These are phyloP conservation scores for Arachis monticola DNA, from an alignment of 331 rosid species.

Conservation along the genomic window DNA sequence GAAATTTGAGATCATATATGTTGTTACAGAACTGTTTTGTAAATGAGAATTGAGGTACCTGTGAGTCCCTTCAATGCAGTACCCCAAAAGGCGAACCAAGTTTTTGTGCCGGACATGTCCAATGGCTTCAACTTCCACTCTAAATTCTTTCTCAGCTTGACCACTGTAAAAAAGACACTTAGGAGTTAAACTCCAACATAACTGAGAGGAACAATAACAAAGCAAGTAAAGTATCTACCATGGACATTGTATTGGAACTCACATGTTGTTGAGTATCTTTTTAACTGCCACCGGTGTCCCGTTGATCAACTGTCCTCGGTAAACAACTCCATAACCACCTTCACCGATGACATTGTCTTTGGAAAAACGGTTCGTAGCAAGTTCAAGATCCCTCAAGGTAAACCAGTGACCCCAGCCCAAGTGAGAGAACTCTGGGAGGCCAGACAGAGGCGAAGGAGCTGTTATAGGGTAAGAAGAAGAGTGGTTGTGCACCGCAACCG, in stretches of 20 bases:
- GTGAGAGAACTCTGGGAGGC: conserved; percentile 91
- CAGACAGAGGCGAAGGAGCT: conserved; percentile 79
- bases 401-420: conserved; percentile 98
- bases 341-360: conserved; percentile 84
- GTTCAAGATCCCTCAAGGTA: conserved; percentile 90
- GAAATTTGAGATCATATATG: conserved; percentile 11
- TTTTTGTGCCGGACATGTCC: conserved; percentile 97
- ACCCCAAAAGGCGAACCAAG: conserved; percentile 95
- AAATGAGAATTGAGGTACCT: conserved; percentile 54
- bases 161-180: conserved; percentile 52
- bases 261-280: conserved; percentile 89
- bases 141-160: conserved; percentile 94
- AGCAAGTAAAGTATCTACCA: conserved; percentile 23
- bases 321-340: conserved; percentile 96
- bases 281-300: conserved; percentile 93
- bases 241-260: conserved; percentile 43
- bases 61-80: conserved; percentile 87
- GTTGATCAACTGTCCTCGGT: conserved; percentile 78
- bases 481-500: conserved; percentile 54
- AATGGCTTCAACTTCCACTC: conserved; percentile 96
- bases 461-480: conserved; percentile 72
- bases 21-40: conserved; percentile 3
- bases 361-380: conserved; percentile 79
- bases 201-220: conserved; percentile 34
- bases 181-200: conserved; percentile 34